phyloP scores from a whole-genome alignment of 768 basidiomycete species.

The Suillus fuscotomentosus region DNA sequence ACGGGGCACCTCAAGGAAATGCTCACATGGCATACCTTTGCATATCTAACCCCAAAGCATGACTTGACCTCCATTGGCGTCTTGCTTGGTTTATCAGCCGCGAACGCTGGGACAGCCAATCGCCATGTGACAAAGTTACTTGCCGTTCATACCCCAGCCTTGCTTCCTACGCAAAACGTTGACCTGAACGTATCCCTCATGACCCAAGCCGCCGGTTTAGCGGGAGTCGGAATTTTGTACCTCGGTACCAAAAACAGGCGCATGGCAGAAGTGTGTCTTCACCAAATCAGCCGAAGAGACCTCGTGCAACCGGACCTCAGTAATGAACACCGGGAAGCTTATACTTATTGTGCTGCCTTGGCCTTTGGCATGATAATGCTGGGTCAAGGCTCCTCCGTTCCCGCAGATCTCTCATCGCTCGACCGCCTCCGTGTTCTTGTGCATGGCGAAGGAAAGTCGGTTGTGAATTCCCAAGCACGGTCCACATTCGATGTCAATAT shows the following conservation, averaged over 20 bases:
- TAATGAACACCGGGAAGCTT: conserved; percentile 89
- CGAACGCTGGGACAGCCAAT: conserved; percentile 83
- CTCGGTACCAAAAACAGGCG: conserved; percentile 83
- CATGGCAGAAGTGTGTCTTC: conserved; percentile 91
- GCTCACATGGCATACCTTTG: conserved; percentile 94
- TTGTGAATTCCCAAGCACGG: conserved; percentile 35
- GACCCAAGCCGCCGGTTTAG: conserved; percentile 85
- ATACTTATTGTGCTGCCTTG: conserved; percentile 84
- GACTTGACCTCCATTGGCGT: conserved; percentile 94
- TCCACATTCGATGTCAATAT: conserved; percentile 79
- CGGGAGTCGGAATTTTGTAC: conserved; percentile 88
- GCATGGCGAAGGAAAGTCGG: conserved; percentile 62
- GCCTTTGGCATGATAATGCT: conserved; percentile 98
- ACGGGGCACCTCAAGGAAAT: conserved; percentile 88
- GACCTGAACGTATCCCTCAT: conserved; percentile 89
- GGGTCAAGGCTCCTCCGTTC: conserved; percentile 75
- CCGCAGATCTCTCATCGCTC: conserved; percentile 72
- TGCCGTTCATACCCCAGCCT: conserved; percentile 89
- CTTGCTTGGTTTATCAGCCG: conserved; percentile 89
- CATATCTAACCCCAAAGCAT: conserved; percentile 93
- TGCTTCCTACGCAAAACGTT: conserved; percentile 82
- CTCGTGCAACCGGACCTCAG: conserved; percentile 80
- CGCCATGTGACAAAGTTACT: conserved; percentile 87
- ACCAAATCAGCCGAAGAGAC: conserved; percentile 77
- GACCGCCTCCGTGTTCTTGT: conserved; percentile 71